Percentiles rank a stretch among this genome's conserved stretches.
These are phyloP conservation scores for Isochrysis galbana DNA, from an alignment of 78 protist species.

Conservation along the genomic window DNA sequence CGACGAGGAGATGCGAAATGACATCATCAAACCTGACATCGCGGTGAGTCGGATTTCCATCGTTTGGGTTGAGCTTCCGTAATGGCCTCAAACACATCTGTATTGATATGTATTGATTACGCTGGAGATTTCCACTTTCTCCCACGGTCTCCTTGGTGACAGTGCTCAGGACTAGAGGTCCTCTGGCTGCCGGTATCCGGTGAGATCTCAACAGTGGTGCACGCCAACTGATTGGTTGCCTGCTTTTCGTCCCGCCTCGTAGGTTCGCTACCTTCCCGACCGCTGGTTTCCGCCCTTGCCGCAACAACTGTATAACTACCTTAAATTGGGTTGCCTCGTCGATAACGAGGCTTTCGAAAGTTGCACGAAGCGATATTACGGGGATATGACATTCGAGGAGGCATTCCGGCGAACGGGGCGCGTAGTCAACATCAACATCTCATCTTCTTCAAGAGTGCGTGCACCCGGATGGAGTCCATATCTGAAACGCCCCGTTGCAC, in stretches of 20 bases:
- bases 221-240: too few relatives aligned
- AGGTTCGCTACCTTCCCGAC: neutral
- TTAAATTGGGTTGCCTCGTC: neutral
- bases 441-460: neutral
- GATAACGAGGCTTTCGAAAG: neutral
- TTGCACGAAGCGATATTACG: constrained; percentile 29
- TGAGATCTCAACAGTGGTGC: too few relatives aligned
- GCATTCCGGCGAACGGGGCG: constrained; percentile 76
- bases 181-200: too few relatives aligned
- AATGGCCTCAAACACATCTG: too few relatives aligned
- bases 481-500: neutral
- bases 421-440: constrained; percentile 72
- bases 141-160: too few relatives aligned
- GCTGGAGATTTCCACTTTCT: too few relatives aligned
- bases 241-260: too few relatives aligned
- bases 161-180: too few relatives aligned
- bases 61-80: too few relatives aligned
- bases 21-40: neutral
- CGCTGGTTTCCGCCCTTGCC: neutral
- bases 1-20: neutral
- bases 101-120: too few relatives aligned
- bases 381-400: constrained; percentile 69
- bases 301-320: neutral
- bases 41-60: too few relatives aligned
- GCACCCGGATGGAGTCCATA: neutral